These are phyloP conservation scores for Phallus indusiatus DNA, from an alignment of 768 basidiomycete genomes.

Conservation along the genomic window DNA sequence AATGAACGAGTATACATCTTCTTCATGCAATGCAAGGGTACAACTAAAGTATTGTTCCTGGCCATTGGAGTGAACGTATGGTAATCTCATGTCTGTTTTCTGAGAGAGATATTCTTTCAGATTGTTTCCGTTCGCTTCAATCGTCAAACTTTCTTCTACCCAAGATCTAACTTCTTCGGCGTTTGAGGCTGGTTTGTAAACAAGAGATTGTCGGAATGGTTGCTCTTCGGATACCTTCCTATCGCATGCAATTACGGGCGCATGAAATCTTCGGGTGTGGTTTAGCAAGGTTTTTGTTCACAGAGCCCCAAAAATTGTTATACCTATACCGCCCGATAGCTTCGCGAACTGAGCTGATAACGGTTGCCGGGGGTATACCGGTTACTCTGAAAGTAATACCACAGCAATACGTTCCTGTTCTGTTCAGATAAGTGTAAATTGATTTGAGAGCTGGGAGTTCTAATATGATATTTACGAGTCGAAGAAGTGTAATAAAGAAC, in stretches of 20 bases:
- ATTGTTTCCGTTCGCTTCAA: not conserved
- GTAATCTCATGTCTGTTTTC: not conserved
- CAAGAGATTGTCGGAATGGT: not conserved
- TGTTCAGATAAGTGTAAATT: too few relatives aligned
- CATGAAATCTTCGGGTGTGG: not conserved
- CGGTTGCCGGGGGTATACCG: too few relatives aligned
- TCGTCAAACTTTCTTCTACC: not conserved
- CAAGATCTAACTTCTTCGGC: not conserved
- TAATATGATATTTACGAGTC: too few relatives aligned
- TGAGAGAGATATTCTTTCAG: not conserved
- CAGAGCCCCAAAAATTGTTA: too few relatives aligned
- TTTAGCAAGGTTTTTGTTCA: too few relatives aligned
- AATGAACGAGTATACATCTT: not conserved
- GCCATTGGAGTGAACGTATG: not conserved
- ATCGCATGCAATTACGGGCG: not conserved
- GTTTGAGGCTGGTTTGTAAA: not conserved
- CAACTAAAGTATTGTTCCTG: not conserved
- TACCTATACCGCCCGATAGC: too few relatives aligned
- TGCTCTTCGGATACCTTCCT: not conserved
- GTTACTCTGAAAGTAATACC: too few relatives aligned
- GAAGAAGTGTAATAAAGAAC: too few relatives aligned
- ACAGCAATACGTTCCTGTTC: too few relatives aligned
- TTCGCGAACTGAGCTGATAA: too few relatives aligned
- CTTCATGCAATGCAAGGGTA: not conserved
- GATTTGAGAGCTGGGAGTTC: too few relatives aligned